Evolutionary conservation across 2,329 filamentous ascomycete genomes (phyloP).

Genomic region (Cadophora gregata): DNA sequence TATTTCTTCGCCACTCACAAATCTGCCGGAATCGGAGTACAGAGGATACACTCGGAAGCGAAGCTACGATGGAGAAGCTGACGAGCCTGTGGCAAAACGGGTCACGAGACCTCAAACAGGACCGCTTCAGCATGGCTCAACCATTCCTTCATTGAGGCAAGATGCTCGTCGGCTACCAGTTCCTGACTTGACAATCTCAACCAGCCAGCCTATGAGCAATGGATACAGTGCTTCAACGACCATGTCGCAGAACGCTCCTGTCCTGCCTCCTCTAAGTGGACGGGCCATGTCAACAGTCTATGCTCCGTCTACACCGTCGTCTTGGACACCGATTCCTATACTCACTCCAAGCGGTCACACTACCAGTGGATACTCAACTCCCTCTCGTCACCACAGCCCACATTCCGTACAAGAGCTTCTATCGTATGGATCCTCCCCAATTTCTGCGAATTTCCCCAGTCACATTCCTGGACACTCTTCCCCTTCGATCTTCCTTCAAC

Average conservation of each 20-base stretch:
- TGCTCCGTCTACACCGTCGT: conserved; percentile 53
- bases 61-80: conserved; percentile 58
- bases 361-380: conserved; percentile 44
- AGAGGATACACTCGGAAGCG: conserved; percentile 57
- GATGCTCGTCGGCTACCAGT: conserved; percentile 65
- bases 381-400: conserved; percentile 44
- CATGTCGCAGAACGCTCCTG: conserved; percentile 38
- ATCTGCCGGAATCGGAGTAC: conserved; percentile 49
- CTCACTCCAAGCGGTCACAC: conserved; percentile 35
- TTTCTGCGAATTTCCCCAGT: conserved; percentile 46
- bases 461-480: conserved; percentile 64
- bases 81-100: conserved; percentile 62
- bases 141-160: conserved; percentile 32
- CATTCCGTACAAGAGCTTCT: conserved; percentile 43
- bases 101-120: conserved; percentile 37
- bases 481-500: conserved; percentile 84
- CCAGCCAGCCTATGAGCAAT: conserved; percentile 39
- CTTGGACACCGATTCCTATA: conserved; percentile 52
- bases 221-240: conserved; percentile 32
- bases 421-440: conserved; percentile 46
- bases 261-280: conserved; percentile 43
- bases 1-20: conserved; percentile 36
- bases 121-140: conserved; percentile 25
- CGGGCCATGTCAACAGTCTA: conserved; percentile 82
- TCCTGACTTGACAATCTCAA: conserved; percentile 66